Conservation (phyloP, 2,329 filamentous ascomycete species). For the Apiospora sp. region DNA sequence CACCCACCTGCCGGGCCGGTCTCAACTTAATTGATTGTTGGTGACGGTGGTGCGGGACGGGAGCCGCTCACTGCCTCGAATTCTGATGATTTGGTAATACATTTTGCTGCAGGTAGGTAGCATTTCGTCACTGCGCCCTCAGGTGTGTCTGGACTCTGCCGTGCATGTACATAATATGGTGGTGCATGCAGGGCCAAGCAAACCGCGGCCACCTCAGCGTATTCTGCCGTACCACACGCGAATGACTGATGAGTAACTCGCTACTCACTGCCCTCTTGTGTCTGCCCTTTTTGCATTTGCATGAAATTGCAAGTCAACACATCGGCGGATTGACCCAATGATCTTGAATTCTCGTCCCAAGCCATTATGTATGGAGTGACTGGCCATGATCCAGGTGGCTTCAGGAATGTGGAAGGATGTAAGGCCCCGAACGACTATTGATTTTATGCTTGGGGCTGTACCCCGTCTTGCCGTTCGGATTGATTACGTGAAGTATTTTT, state of each 20-base stretch:
- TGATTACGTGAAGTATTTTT: constrained; percentile 13
- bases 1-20: constrained; percentile 3
- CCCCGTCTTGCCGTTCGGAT: background rate
- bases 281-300: background rate
- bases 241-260: background rate
- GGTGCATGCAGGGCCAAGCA: constrained; percentile 18
- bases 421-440: background rate
- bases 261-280: background rate
- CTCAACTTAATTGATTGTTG: background rate
- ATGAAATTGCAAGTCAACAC: background rate
- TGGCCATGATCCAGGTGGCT: background rate
- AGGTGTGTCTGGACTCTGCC: constrained; percentile 4
- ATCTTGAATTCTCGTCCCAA: background rate
- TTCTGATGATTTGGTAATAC: background rate
- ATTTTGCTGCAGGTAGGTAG: constrained; percentile 12
- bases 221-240: background rate
- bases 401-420: constrained; percentile 4
- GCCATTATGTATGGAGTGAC: constrained; percentile 8
- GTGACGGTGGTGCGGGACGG: background rate
- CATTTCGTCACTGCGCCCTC: constrained; percentile 7
- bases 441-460: constrained; percentile 10
- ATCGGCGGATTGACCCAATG: background rate
- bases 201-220: background rate
- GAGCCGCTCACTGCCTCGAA: background rate
- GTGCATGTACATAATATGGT: background rate